Evolutionary conservation across 345 rosid genomes (phyloP), one percentile per base, ranked within the genome.

Genomic region (Rhodamnia argentea): DNA sequence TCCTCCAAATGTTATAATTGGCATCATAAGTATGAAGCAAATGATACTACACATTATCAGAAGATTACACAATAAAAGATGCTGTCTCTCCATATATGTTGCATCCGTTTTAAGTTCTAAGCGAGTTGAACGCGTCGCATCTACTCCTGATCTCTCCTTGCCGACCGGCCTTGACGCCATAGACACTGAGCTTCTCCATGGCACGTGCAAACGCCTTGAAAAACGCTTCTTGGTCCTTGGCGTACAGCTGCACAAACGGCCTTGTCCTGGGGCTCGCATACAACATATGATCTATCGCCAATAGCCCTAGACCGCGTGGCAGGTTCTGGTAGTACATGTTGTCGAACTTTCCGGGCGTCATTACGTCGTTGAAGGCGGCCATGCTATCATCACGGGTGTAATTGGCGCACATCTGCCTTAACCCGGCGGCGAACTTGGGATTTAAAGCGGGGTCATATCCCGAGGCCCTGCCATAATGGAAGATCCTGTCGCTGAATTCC

Each of bases 261-360:
- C 90, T 88, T n/a, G 99, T 94, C 52, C 93, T 92, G 18, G 92
- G 87, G 85, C 93, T 96, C 53, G 44, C 83, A 13, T 82, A 84
- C 83, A 97, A 64, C 42, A 90, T 96, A 85, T 94, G 98, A 91
- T 97, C 99, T n/a, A 98, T 93, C 32, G 93, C 86, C 83, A 97
- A 86, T 22, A 96, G 86, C 42, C 98, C 99, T 82, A 97, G 88
- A 37, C 99, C 99, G 13, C 92, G 95, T 0, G 92, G 95, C 82
- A 97, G 83, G 85, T 97, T 96, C 90, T 96, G 94, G 85, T 84
- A 96, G 85, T 94, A 97, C 90, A 89, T n/a, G 70, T 97, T 97
- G 83, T 97, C 99, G 83, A 97, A 97, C 86, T 93, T 94, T 85
- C 93, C 94, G 3, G 99, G 99, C 40, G 94, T 92, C 98, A 94